Conservation (phyloP, 1,139 yeast genomes). For the Hemisphaericaspora xylanilytica region DNA sequence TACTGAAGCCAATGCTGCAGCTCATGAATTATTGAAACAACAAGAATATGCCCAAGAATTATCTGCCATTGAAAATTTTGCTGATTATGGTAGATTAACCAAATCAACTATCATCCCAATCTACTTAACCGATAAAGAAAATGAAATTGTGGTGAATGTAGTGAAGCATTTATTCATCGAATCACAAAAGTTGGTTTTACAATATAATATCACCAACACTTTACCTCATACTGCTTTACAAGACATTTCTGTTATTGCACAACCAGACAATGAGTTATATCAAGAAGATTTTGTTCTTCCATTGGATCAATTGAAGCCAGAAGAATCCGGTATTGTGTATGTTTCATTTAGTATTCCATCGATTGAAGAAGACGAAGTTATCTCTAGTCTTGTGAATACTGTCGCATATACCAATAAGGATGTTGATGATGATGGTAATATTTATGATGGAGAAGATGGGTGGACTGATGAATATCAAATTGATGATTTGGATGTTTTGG, state of each 20-base stretch:
- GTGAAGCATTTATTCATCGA: conserved; percentile 74
- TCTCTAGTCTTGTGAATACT: conserved; percentile 63
- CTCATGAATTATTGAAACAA: conserved; percentile 48
- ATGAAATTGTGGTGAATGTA: conserved; percentile 87
- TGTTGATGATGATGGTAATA: conserved; percentile 70
- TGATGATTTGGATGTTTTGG: conserved; percentile 70
- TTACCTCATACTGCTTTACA: conserved; percentile 74
- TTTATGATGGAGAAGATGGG: conserved; percentile 73
- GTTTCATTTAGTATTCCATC: conserved; percentile 68
- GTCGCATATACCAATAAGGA: conserved; percentile 79
- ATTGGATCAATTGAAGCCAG: conserved; percentile 69
- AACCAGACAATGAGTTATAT: conserved; percentile 58
- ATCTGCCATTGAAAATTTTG: conserved; percentile 65
- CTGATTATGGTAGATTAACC: conserved; percentile 68
- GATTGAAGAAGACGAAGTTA: conserved; percentile 36
- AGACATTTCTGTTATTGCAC: conserved; percentile 71
- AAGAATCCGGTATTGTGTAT: conserved; percentile 70
- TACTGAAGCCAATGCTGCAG: conserved; percentile 12
- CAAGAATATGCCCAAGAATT: conserved; percentile 70
- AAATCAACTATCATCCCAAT: conserved; percentile 62
- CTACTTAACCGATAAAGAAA: conserved; percentile 85
- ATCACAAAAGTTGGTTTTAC: conserved; percentile 72
- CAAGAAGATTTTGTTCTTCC: conserved; percentile 75
- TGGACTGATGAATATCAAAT: conserved; percentile 92
- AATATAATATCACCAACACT: conserved; percentile 83